Evolutionary conservation across 805 yeast genomes (phyloP).

Genomic region (Metschnikowia koreensis): DNA sequence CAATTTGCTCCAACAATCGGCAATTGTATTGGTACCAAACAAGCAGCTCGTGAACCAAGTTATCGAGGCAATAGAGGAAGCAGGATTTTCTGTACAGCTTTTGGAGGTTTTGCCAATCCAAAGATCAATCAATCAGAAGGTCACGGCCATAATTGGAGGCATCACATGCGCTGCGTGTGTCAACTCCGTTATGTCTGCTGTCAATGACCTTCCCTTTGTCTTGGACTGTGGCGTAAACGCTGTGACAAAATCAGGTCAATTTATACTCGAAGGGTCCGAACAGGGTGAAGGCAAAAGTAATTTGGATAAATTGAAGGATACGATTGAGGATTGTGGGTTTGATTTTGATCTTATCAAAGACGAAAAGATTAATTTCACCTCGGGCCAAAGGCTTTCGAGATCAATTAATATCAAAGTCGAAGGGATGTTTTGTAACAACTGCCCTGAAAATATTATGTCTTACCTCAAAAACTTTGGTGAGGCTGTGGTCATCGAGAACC

Average conservation of each 20-base stretch:
- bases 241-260: slow-evolving; percentile 62
- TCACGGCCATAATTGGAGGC: slow-evolving; percentile 66
- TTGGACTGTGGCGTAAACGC: slow-evolving; percentile 53
- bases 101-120: slow-evolving; percentile 60
- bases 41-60: slow-evolving; percentile 43
- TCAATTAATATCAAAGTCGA: slow-evolving; percentile 53
- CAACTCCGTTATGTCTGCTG: slow-evolving; percentile 50
- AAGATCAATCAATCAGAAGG: slow-evolving; percentile 46
- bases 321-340: slow-evolving; percentile 67
- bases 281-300: slow-evolving; percentile 20
- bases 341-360: slow-evolving; percentile 50
- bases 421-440: slow-evolving; percentile 71
- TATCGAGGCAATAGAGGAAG: slow-evolving; percentile 26
- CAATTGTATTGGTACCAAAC: slow-evolving; percentile 51
- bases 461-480: slow-evolving; percentile 54
- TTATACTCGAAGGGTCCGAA: slow-evolving; percentile 48
- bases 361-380: slow-evolving; percentile 45
- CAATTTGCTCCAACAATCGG: slow-evolving; percentile 51
- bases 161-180: slow-evolving; percentile 76
- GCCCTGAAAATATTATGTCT: slow-evolving; percentile 56
- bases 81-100: slow-evolving; percentile 47
- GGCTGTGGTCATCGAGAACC: slow-evolving; percentile 54
- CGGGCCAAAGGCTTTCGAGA: slow-evolving; percentile 50
- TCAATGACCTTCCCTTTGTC: slow-evolving; percentile 49
- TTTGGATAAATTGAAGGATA: slow-evolving; percentile 42